A percentile compares a stretch with the other conserved stretches of the same genome.
Evolutionary conservation across 2,329 filamentous ascomycete species (phyloP).

Genomic region (Cercospora zeae-maydis): DNA sequence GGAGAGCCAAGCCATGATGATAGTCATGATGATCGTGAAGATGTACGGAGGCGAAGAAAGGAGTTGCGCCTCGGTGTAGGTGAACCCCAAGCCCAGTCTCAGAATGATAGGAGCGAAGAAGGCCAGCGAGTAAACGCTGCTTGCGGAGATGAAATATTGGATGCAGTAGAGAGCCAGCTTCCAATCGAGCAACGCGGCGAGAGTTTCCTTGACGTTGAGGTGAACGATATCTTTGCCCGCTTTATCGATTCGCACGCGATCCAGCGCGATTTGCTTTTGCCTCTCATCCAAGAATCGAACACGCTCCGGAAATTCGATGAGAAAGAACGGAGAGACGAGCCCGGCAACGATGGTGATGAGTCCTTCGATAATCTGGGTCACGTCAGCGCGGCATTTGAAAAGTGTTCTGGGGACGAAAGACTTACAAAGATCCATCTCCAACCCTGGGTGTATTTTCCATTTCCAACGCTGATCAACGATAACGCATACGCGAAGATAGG

Average conservation of each 20-base stretch:
- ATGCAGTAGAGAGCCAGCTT: conserved; percentile 33
- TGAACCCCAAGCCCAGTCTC: conserved; percentile 59
- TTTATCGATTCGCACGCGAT: conserved; percentile 33
- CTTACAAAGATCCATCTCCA: conserved; percentile 31
- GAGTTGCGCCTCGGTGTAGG: conserved; percentile 61
- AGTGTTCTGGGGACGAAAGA: not conserved
- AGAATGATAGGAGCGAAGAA: conserved; percentile 80
- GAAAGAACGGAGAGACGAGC: conserved; percentile 40
- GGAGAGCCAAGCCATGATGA: conserved; percentile 57
- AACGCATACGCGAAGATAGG: conserved; percentile 37
- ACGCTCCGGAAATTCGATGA: conserved; percentile 42
- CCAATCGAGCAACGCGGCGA: conserved; percentile 33
- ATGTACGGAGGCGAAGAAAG: conserved; percentile 67
- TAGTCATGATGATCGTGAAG: conserved; percentile 63
- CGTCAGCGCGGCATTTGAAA: not conserved
- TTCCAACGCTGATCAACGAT: conserved; percentile 34
- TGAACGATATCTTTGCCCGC: conserved; percentile 27
- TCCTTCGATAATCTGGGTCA: conserved; percentile 41
- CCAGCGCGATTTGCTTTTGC: conserved; percentile 36
- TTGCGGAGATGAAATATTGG: conserved; percentile 34
- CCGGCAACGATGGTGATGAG: conserved; percentile 41
- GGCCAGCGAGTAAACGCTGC: conserved; percentile 65
- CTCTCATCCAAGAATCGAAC: conserved; percentile 32
- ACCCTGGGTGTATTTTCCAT: conserved; percentile 33
- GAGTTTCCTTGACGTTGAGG: conserved; percentile 27